Conservation (phyloP, 2,329 filamentous ascomycete species). For the Fusarium gaditjirri region DNA sequence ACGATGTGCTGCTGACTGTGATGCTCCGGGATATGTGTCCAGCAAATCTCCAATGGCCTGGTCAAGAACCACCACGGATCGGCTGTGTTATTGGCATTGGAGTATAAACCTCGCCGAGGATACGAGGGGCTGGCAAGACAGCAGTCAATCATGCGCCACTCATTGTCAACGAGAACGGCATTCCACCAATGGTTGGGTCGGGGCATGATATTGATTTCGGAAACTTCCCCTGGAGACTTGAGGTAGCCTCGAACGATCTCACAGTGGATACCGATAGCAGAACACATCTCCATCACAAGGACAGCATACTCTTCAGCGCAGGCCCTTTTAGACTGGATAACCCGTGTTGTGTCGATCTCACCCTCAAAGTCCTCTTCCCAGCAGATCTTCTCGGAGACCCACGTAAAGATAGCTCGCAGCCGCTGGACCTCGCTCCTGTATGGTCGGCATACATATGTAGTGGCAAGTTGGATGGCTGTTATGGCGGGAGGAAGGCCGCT, state of each 20-base stretch:
- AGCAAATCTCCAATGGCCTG: constrained; percentile 88
- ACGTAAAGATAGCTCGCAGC: constrained; percentile 93
- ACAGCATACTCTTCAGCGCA: constrained; percentile 91
- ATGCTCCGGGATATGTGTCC: constrained; percentile 91
- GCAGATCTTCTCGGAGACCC: constrained; percentile 92
- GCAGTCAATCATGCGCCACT: constrained; percentile 97
- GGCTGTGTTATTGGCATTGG: constrained; percentile 75
- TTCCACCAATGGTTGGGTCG: constrained; percentile 99
- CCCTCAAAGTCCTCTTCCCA: constrained; percentile 97
- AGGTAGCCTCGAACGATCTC: constrained; percentile 91
- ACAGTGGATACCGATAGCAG: constrained; percentile 85
- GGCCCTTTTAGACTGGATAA: constrained; percentile 84
- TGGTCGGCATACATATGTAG: constrained; percentile 91
- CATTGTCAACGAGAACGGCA: constrained; percentile 87
- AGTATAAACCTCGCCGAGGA: constrained; percentile 81
- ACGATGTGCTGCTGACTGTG: constrained; percentile 93
- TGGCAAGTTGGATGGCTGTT: constrained; percentile 83
- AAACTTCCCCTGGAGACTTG: constrained; percentile 85
- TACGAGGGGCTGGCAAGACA: constrained; percentile 92
- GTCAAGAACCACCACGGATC: constrained; percentile 96
- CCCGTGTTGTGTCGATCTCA: constrained; percentile 82
- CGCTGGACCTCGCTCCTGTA: constrained; percentile 95
- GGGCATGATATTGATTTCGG: constrained; percentile 84
- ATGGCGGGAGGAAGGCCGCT: constrained; percentile 83
- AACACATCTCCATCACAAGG: constrained; percentile 92